phyloP scores from a whole-genome alignment of 768 basidiomycete genomes.

The Kwoniella dendrophila region DNA sequence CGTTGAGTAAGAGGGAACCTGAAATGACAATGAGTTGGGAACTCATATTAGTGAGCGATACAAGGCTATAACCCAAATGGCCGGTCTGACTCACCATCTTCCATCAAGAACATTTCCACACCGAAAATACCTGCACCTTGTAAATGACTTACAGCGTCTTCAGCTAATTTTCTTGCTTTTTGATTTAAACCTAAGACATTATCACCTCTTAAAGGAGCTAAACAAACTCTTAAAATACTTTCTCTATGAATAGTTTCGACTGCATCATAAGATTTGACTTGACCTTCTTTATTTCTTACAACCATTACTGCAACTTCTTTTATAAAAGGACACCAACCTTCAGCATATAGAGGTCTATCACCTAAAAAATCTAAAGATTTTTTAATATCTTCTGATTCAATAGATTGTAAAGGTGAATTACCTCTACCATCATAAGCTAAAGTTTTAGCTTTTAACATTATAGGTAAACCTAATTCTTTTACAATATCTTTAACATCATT shows the following conservation, averaged over 20 bases:
- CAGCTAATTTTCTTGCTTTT: slow-evolving; percentile 73
- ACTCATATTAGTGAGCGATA: no score
- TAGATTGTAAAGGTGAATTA: slow-evolving; percentile 73
- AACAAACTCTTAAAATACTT: slow-evolving; percentile 89
- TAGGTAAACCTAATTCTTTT: slow-evolving; percentile 70
- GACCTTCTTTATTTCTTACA: slow-evolving; percentile 73
- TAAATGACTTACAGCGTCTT: slow-evolving; percentile 74
- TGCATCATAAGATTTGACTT: slow-evolving; percentile 79
- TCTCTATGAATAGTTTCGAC: slow-evolving; percentile 96
- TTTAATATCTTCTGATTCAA: slow-evolving; percentile 60
- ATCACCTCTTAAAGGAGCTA: slow-evolving; percentile 72
- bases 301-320: slow-evolving; percentile 98
- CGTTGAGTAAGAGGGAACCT: slow-evolving; percentile 85
- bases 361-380: slow-evolving; percentile 61
- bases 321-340: slow-evolving; percentile 85
- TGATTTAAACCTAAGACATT: slow-evolving; percentile 64
- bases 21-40: neutral
- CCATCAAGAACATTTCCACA: slow-evolving; percentile 95
- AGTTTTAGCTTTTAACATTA: slow-evolving; percentile 96
- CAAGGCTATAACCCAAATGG: neutral
- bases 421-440: slow-evolving; percentile 95
- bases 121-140: slow-evolving; percentile 93
- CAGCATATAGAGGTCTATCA: slow-evolving; percentile 81
- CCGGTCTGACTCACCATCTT: slow-evolving; percentile 66
- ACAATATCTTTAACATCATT: slow-evolving; percentile 60